Percentiles rank a stretch among this genome's conserved stretches.
phyloP scores from a whole-genome alignment of 768 basidiomycete genomes.

The Calvatia gigantea region DNA sequence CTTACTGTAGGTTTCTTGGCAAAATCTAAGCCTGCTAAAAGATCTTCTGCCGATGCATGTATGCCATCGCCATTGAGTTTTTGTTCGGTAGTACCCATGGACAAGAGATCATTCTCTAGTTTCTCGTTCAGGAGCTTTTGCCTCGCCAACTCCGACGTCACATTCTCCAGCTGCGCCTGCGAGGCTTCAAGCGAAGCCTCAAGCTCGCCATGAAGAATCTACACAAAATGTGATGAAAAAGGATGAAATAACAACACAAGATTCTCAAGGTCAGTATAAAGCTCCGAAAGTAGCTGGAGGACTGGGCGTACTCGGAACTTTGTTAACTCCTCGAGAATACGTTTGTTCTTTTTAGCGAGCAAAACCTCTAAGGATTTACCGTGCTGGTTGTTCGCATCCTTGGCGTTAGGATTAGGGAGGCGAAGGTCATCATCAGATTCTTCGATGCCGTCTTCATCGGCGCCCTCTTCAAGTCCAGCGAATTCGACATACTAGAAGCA shows the following conservation, averaged over 20 bases:
- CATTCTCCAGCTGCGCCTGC: constrained; percentile 53
- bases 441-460: constrained; percentile 47
- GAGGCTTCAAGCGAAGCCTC: constrained; percentile 60
- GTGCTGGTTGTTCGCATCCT: constrained; percentile 71
- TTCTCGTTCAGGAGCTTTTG: constrained; percentile 82
- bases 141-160: constrained; percentile 68
- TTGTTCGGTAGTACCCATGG: constrained; percentile 61
- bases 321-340: constrained; percentile 88
- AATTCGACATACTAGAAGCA: constrained; percentile 87
- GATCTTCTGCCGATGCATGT: constrained; percentile 40
- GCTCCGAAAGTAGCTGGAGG: background rate
- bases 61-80: constrained; percentile 11
- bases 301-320: constrained; percentile 67
- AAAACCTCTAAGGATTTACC: constrained; percentile 87
- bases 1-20: constrained; percentile 51
- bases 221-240: background rate
- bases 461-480: constrained; percentile 83
- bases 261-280: background rate
- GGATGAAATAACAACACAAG: background rate
- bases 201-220: constrained; percentile 85
- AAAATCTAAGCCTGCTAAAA: constrained; percentile 71
- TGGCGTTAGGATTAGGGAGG: constrained; percentile 87
- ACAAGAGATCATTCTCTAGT: constrained; percentile 87
- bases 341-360: constrained; percentile 90
- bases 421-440: constrained; percentile 51